Evolutionary conservation across 2,329 filamentous ascomycete species (phyloP).

Genomic region (Helminthosporium solani): DNA sequence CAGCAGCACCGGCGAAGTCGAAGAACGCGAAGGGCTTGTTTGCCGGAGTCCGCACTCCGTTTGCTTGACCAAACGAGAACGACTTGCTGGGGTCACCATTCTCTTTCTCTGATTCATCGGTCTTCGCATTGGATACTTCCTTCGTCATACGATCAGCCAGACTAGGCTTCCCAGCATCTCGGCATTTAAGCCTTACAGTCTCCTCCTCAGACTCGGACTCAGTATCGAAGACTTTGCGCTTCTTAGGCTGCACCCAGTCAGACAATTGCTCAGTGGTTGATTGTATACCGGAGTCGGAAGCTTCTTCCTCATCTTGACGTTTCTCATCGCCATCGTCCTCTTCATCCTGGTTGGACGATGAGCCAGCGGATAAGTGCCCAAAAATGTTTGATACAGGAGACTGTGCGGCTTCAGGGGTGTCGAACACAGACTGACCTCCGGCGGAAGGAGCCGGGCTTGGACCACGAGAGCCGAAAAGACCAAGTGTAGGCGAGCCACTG

Average conservation of each 20-base stretch:
- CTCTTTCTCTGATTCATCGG: conserved; percentile 26
- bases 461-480: conserved; percentile 24
- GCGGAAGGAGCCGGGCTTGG: conserved; percentile 35
- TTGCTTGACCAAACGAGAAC: conserved; percentile 18
- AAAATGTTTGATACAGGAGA: conserved; percentile 34
- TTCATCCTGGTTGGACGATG: conserved; percentile 31
- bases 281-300: conserved; percentile 6
- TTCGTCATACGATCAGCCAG: conserved; percentile 34
- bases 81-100: conserved; percentile 11
- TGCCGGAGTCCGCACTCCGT: conserved; percentile 29
- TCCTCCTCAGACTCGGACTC: conserved; percentile 31
- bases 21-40: conserved; percentile 29
- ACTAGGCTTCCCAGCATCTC: conserved; percentile 19
- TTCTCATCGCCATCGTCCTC: conserved; percentile 1
- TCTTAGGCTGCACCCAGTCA: conserved; percentile 10
- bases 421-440: conserved; percentile 34
- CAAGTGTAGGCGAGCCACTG: conserved; percentile 25
- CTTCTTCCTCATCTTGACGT: not conserved
- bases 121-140: conserved; percentile 10
- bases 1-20: conserved; percentile 29
- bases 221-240: conserved; percentile 20
- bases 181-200: conserved; percentile 21
- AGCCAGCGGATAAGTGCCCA: conserved; percentile 35
- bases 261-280: conserved; percentile 1
- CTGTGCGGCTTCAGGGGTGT: conserved; percentile 21